A percentile compares a stretch with the other conserved stretches of the same genome.
Conservation (phyloP, 176 grass and related monocot species). For the Pontederia paniculata region DNA sequence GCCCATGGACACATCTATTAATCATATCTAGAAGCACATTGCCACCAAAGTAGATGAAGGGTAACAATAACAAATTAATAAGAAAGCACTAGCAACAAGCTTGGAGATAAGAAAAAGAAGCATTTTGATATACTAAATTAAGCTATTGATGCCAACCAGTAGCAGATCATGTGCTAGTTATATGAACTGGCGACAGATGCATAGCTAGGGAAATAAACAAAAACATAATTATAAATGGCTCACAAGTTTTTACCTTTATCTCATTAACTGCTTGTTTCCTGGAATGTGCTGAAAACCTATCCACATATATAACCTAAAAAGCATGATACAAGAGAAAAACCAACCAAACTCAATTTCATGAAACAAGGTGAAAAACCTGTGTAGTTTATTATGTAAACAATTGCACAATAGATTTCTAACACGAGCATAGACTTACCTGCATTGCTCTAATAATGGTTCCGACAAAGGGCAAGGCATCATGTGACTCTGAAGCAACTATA, state of each 20-base stretch:
- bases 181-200: too few relatives aligned
- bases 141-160: too few relatives aligned
- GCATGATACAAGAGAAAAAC: neutral
- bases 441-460: constrained; percentile 97
- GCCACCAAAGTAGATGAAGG: too few relatives aligned
- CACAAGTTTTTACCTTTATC: constrained; percentile 65
- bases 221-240: neutral
- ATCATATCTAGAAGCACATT: too few relatives aligned
- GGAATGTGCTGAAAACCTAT: constrained; percentile 85
- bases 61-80: too few relatives aligned
- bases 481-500: constrained; percentile 93
- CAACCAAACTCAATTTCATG: too few relatives aligned
- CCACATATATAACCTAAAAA: constrained; percentile 95
- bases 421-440: constrained; percentile 43
- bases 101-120: too few relatives aligned
- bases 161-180: too few relatives aligned
- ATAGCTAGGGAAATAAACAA: too few relatives aligned
- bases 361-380: constrained; percentile 4
- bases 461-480: constrained; percentile 88
- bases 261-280: constrained; percentile 87
- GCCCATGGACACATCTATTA: too few relatives aligned
- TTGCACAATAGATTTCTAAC: neutral
- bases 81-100: too few relatives aligned
- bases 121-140: too few relatives aligned
- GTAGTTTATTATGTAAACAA: constrained; percentile 10